Evolutionary conservation across 225 moss, liverwort and hornwort genomes (phyloP), one percentile per base, ranked within the genome.

Genomic region (Sphagnum tenellum): DNA sequence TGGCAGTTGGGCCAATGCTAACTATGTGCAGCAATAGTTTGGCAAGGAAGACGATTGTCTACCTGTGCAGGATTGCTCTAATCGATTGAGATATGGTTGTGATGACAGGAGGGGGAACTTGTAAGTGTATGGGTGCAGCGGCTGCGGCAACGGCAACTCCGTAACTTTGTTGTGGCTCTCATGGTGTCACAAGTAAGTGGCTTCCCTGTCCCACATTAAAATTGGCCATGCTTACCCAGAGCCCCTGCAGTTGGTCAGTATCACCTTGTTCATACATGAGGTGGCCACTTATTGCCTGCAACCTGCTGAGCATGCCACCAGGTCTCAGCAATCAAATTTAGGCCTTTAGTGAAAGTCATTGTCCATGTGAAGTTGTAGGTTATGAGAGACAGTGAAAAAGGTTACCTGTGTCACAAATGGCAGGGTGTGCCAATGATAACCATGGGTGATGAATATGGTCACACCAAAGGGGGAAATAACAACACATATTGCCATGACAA

Each of bases 361-460:
- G 29, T 29, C 29, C 29, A 29, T 29, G 29, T 29, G 29, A 29
- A 29, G 29, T 29, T 1, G 29, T 29, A 29, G 29, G 29, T 29
- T 29, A 29, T 29, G 29, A 29, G 29, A 29, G 29, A 29, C 29
- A 29, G 29, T 29, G 29, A 29, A 29, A 29, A 29, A 29, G 29
- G 29, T 29, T 29, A 29, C 29, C 29, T 29, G 29, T 29, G 29
- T 29, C 29, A 29, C 29, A 29, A 29, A 52, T 75, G 59, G 61
- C 81, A 93, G 92, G 92, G 92, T 59, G 92, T 93, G 8, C 92
- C 92, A 45, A 93, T 93, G 89, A 72, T 93, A 56, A 89, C 73
- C 46, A 89, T 93, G 92, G 85, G 89, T 59, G 92, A 93, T 67
- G 92, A 93, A 70, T 89, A 89, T 60, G 92, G 87, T 65, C 89